A percentile compares a stretch with the other conserved stretches of the same genome.
Evolutionary conservation across 306 rosid genomes (phyloP).

Genomic region (Prosopis cineraria): DNA sequence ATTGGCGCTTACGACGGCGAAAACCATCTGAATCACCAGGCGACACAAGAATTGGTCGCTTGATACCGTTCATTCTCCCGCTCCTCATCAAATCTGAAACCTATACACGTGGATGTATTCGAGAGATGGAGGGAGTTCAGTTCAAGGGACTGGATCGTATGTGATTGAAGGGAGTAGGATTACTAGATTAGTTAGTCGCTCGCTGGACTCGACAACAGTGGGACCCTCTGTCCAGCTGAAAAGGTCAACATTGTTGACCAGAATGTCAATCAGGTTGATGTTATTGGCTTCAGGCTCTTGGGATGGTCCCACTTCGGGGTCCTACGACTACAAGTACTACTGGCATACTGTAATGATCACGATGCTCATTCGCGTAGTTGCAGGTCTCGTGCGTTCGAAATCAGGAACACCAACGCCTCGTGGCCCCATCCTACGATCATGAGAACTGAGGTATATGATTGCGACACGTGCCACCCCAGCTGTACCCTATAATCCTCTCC

Average conservation of each 20-base stretch:
- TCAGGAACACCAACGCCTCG: neutral
- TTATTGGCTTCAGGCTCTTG: neutral
- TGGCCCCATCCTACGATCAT: slow-evolving; percentile 4
- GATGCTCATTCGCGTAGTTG: neutral
- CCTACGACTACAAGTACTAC: no score
- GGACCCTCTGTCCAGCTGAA: neutral
- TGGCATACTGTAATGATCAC: no score
- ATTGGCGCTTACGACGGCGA: neutral
- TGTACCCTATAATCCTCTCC: neutral
- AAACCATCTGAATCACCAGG: neutral
- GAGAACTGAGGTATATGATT: neutral
- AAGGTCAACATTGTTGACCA: slow-evolving; percentile 1
- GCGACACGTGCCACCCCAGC: slow-evolving; percentile 20
- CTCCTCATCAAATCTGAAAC: no score
- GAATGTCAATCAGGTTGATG: neutral
- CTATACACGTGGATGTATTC: no score
- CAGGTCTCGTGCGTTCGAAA: neutral
- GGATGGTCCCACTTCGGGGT: neutral
- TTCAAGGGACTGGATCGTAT: neutral
- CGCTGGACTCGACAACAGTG: neutral
- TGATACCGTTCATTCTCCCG: neutral
- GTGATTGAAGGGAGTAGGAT: neutral
- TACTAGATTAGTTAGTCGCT: neutral
- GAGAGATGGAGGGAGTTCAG: no score
- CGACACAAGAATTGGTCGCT: neutral